Percentiles rank a stretch among this genome's conserved stretches.
Evolutionary conservation across 2,329 filamentous ascomycete species (phyloP).

Genomic region (Acephala macrosclerotiorum): DNA sequence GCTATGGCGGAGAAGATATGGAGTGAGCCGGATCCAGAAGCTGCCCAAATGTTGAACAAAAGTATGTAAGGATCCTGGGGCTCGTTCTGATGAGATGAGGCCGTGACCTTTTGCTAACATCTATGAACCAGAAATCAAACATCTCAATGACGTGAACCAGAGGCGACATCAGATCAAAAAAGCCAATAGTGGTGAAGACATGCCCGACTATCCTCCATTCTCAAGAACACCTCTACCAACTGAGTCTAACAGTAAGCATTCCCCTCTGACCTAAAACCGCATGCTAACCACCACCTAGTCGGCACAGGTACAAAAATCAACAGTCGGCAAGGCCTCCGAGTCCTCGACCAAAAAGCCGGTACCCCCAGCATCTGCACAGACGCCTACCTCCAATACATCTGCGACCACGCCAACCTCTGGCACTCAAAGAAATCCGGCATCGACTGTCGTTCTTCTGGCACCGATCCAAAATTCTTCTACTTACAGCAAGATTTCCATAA

Average conservation of each 20-base stretch:
- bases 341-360: slow-evolving; percentile 21
- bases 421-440: slow-evolving; percentile 18
- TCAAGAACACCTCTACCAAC: background rate
- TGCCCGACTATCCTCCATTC: background rate
- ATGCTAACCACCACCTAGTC: slow-evolving; percentile 8
- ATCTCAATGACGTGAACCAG: background rate
- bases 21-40: slow-evolving; percentile 20
- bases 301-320: slow-evolving; percentile 16
- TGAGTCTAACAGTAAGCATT: slow-evolving; percentile 10
- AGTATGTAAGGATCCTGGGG: slow-evolving; percentile 17
- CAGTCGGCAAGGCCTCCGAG: slow-evolving; percentile 20
- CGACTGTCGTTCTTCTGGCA: slow-evolving; percentile 19
- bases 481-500: slow-evolving; percentile 21
- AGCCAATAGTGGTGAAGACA: background rate
- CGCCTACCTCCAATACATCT: slow-evolving; percentile 26
- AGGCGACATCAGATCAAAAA: slow-evolving; percentile 2
- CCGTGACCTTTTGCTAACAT: no score
- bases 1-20: slow-evolving; percentile 23
- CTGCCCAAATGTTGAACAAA: slow-evolving; percentile 20
- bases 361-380: slow-evolving; percentile 23
- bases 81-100: no score
- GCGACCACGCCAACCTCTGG: slow-evolving; percentile 30
- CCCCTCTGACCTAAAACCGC: background rate
- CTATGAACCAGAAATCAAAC: background rate
- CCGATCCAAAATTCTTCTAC: slow-evolving; percentile 23